These are phyloP conservation scores for Phalaenopsis equestris DNA, from an alignment of 106 monocot genomes.

Conservation along the genomic window DNA sequence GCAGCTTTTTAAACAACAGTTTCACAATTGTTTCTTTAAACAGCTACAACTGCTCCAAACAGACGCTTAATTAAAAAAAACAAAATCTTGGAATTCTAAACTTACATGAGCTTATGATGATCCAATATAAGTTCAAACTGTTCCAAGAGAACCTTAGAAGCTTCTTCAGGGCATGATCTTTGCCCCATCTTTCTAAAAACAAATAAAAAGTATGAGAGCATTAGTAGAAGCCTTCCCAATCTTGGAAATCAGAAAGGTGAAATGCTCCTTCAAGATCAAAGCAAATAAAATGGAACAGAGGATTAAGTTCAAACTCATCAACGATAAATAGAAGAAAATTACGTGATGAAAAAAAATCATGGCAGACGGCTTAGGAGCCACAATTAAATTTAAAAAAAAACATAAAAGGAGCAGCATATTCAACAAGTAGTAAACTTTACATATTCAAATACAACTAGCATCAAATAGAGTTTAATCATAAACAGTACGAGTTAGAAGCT, in stretches of 20 bases:
- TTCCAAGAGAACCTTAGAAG: slow-evolving; percentile 3
- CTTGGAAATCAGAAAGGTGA: neutral
- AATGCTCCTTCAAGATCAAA: neutral
- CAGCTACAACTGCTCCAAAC: no score
- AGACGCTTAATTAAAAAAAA: neutral
- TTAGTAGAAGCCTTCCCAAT: neutral
- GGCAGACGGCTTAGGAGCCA: neutral
- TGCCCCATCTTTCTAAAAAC: slow-evolving; percentile 6
- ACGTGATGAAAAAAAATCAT: neutral
- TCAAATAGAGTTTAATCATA: neutral
- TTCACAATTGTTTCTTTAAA: no score
- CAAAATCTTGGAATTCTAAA: neutral
- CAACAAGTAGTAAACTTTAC: neutral
- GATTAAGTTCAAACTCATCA: neutral
- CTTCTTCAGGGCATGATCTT: neutral
- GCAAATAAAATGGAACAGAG: neutral
- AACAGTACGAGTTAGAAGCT: neutral
- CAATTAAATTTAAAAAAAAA: neutral
- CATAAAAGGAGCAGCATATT: neutral
- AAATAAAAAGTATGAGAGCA: neutral
- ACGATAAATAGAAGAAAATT: neutral
- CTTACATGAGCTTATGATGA: slow-evolving; percentile 10
- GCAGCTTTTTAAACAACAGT: no score
- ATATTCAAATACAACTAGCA: neutral
- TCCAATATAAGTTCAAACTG: slow-evolving; percentile 7